Evolutionary conservation across 805 yeast species (phyloP).

Genomic region (Torulaspora franciscae): DNA sequence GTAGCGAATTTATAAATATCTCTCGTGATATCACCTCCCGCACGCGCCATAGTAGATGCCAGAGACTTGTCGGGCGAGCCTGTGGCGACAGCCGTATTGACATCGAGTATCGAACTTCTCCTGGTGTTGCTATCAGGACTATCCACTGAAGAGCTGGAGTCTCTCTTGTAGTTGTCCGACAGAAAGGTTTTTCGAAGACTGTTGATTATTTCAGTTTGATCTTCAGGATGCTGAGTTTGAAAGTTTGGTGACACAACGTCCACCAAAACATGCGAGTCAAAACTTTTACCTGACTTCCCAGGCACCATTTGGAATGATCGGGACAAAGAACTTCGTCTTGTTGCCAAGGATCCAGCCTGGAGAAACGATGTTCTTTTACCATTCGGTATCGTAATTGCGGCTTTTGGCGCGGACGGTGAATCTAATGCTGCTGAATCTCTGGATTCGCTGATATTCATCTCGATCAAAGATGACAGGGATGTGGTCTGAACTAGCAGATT

Average conservation of each 20-base stretch:
- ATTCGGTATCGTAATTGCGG: conserved; percentile 16
- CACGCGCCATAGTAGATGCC: conserved; percentile 15
- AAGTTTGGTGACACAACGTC: conserved; percentile 34
- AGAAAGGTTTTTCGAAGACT: conserved; percentile 33
- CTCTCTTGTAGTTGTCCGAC: conserved; percentile 13
- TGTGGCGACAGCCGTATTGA: conserved; percentile 4
- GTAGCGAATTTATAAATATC: conserved; percentile 33
- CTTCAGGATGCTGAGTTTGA: conserved; percentile 21
- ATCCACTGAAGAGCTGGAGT: conserved; percentile 5
- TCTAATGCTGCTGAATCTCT: neutral
- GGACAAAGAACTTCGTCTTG: conserved; percentile 13
- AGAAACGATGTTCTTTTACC: conserved; percentile 13
- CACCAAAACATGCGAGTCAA: conserved; percentile 27
- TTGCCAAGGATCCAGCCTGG: conserved; percentile 11
- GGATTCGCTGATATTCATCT: neutral
- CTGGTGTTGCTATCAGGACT: conserved; percentile 5
- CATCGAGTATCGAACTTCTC: conserved; percentile 7
- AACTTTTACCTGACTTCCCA: conserved; percentile 15
- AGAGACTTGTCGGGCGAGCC: conserved; percentile 2
- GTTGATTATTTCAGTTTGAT: conserved; percentile 31
- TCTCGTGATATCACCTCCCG: conserved; percentile 39
- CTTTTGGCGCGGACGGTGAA: conserved; percentile 13
- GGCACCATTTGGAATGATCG: conserved; percentile 10
- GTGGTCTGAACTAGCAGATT: neutral
- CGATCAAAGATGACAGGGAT: neutral